Conservation (phyloP, 2,329 filamentous ascomycete species). For the Teratosphaeria gauchensis region DNA sequence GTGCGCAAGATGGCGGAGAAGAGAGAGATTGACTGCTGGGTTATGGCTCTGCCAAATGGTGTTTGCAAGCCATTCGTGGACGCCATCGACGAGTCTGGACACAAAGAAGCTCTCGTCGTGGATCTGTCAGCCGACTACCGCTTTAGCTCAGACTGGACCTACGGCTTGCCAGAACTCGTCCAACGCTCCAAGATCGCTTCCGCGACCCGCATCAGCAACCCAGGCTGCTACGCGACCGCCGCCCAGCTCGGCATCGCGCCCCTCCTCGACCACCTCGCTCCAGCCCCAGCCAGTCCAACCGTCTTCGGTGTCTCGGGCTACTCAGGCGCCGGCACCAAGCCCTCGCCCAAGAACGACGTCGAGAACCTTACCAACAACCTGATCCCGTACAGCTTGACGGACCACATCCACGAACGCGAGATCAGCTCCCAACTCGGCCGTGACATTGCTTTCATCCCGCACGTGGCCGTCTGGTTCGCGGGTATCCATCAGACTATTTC, state of each 20-base stretch:
- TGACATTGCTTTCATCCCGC: conserved; percentile 76
- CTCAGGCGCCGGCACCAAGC: conserved; percentile 90
- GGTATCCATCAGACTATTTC: conserved; percentile 88
- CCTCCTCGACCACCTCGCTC: conserved; percentile 62
- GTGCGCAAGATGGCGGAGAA: conserved; percentile 74
- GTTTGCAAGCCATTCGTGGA: conserved; percentile 92
- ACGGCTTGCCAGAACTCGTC: conserved; percentile 79
- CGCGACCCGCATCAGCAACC: conserved; percentile 78
- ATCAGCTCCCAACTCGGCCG: conserved; percentile 69
- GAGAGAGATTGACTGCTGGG: conserved; percentile 87
- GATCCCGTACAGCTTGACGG: conserved; percentile 82
- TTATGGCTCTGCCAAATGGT: conserved; percentile 92
- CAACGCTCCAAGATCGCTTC: conserved; percentile 66
- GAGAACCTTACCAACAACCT: conserved; percentile 75
- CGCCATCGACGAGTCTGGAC: conserved; percentile 64
- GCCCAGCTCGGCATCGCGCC: conserved; percentile 84
- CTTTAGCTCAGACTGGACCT: conserved; percentile 78
- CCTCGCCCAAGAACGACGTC: conserved; percentile 86
- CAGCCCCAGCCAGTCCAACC: conserved; percentile 55
- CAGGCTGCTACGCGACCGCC: conserved; percentile 90
- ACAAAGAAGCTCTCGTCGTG: conserved; percentile 63
- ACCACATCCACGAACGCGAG: conserved; percentile 91
- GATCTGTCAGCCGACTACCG: conserved; percentile 96
- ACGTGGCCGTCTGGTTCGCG: conserved; percentile 95
- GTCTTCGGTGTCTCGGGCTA: conserved; percentile 91